phyloP scores from a whole-genome alignment of 2,329 filamentous ascomycete genomes.

The Thelonectria rubi region DNA sequence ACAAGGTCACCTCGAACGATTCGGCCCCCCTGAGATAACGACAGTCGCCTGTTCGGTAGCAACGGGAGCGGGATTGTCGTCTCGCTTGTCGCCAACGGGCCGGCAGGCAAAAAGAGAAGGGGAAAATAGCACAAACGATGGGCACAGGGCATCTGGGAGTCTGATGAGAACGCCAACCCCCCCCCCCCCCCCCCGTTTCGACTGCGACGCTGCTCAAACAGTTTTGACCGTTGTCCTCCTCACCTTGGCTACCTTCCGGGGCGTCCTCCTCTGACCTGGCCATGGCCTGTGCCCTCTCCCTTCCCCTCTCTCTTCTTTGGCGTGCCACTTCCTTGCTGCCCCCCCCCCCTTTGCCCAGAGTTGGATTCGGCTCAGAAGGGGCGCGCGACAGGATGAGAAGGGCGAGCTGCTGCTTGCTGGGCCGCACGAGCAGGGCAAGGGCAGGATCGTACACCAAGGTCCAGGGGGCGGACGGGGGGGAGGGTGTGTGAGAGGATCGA shows the following conservation, averaged over 20 bases:
- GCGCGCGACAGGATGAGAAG: no score
- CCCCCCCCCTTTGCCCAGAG: neutral
- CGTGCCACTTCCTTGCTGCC: no score
- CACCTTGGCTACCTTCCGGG: neutral
- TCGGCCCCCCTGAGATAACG: conserved; percentile 31
- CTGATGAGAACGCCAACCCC: neutral
- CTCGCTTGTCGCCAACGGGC: conserved; percentile 9
- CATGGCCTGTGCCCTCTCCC: conserved; percentile 6
- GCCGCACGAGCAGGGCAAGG: neutral
- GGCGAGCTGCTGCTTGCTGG: no score
- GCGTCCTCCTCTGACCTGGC: neutral
- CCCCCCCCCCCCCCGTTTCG: conserved; percentile 1
- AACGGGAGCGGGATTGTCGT: conserved; percentile 23
- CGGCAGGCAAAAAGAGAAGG: conserved; percentile 28
- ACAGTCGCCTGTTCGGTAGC: conserved; percentile 29
- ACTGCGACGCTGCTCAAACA: conserved; percentile 15
- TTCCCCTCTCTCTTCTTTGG: no score
- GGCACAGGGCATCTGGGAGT: conserved; percentile 12
- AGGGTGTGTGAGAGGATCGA: no score
- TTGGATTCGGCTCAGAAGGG: conserved; percentile 7
- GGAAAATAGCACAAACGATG: neutral
- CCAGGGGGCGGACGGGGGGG: no score
- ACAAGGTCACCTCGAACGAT: conserved; percentile 14
- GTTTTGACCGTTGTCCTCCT: neutral
- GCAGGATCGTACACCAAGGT: conserved; percentile 9